These are phyloP conservation scores for Acacia melanoxylon DNA, from an alignment of 306 rosid species.

Conservation along the genomic window DNA sequence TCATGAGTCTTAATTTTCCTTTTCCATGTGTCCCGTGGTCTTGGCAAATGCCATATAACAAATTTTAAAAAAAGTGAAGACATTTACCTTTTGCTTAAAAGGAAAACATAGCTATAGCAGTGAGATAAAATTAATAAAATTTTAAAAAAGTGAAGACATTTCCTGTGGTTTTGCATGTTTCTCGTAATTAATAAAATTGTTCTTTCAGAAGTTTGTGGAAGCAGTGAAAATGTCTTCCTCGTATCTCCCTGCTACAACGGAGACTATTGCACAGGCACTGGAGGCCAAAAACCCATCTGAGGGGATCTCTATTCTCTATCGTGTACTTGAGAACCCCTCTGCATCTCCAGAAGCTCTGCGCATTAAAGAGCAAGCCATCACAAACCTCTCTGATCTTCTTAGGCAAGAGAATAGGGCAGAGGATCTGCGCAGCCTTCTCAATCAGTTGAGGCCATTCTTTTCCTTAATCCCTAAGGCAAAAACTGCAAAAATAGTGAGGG, in stretches of 20 bases:
- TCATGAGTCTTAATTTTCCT: not conserved
- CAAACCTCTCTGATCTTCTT: constrained; percentile 75
- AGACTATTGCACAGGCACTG: constrained; percentile 65
- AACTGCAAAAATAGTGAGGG: constrained; percentile 92
- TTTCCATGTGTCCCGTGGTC: not conserved
- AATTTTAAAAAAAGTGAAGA: not conserved
- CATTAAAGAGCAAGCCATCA: constrained; percentile 82
- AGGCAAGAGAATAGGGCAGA: constrained; percentile 83
- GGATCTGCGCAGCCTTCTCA: constrained; percentile 89
- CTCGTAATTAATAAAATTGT: not conserved
- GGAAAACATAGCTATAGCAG: not conserved
- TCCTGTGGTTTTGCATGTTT: not conserved
- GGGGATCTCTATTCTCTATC: constrained; percentile 73
- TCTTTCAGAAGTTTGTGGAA: constrained; percentile 46
- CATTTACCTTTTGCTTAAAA: not conserved
- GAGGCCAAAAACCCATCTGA: constrained; percentile 73
- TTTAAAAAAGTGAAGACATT: not conserved
- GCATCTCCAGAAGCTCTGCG: constrained; percentile 84
- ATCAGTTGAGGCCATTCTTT: constrained; percentile 90
- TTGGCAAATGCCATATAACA: not conserved
- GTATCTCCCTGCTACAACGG: constrained; percentile 77
- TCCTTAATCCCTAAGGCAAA: constrained; percentile 89
- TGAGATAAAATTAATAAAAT: not conserved
- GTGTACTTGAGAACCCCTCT: constrained; percentile 76
- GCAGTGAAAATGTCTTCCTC: constrained; percentile 66